Base-by-base conservation (phyloP, 2,329 filamentous ascomycete species). In the Fusarium sp. region DNA sequence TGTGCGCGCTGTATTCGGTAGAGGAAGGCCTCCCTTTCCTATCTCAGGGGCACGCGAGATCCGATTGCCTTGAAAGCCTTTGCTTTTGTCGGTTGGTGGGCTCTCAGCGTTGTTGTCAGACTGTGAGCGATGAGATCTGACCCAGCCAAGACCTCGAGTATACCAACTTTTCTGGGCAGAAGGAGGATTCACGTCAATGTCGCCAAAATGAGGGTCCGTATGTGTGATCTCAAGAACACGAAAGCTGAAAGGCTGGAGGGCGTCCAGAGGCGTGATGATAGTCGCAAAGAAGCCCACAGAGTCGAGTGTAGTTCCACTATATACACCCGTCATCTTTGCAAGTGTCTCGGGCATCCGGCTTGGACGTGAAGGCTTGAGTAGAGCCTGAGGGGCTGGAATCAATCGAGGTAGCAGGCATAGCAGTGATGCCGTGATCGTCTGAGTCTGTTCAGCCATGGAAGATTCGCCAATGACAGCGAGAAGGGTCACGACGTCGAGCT, bases 391-490 rank as follows among this genome's bases (percentile, higher is more conserved):
- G 2, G 88, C 88, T 11, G 87, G 88, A 27, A 90, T 82, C 50
- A 90, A 82, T 47, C 87, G 84, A 27, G 88, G 88, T 5, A 89
- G 79, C 37, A 87, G 80, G 67, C 85, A 87, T 33, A 87, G 80
- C 63, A 82, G 80, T 11, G 85, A 87, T n/a, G 87, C 83, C 4
- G 86, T 88, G 63, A 88, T 83, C 49, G 84, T 81, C 73, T 89
- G 87, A 3, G 84, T 79, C 71, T 89, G 86, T 61, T 85, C 84
- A 41, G 83, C 81, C 63, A 89, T 87, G 18, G 84, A 83, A 4
- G 82, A 83, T 76, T 89, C 87, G 73, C 87, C 87, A 57, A 89
- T 86, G 70, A 90, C 85, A 61, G 87, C 87, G 51, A 90, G 83
- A 29, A 90, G 83, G 35, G 86, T 87, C 58, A 90, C 86, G 43